Evolutionary conservation across 768 basidiomycete species (phyloP).

Genomic region (Boletus rex-veris): DNA sequence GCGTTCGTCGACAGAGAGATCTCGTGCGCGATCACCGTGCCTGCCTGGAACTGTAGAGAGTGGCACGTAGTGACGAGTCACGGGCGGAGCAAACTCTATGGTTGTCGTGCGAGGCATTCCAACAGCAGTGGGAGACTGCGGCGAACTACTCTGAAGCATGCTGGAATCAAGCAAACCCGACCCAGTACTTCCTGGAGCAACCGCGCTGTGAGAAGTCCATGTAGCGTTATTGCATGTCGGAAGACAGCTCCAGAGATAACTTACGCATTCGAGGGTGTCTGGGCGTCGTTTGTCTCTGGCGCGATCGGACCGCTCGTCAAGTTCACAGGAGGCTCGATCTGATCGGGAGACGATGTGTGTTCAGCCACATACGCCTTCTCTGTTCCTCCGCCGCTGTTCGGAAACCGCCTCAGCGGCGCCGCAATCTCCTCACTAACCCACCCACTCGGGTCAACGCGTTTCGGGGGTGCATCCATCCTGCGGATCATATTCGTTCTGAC

Average conservation of each 20-base stretch:
- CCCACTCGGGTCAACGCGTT: conserved; percentile 71
- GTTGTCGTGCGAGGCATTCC: conserved; percentile 43
- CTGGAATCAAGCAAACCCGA: conserved; percentile 1
- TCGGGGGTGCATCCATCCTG: conserved; percentile 64
- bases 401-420: conserved; percentile 22
- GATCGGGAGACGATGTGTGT: conserved; percentile 4
- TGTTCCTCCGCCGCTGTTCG: conserved; percentile 3
- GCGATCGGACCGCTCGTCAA: background rate
- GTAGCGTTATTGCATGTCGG: background rate
- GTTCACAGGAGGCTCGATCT: background rate
- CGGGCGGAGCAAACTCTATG: conserved; percentile 48
- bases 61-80: conserved; percentile 26
- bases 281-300: background rate
- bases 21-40: conserved; percentile 13
- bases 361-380: background rate
- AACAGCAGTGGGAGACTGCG: conserved; percentile 1
- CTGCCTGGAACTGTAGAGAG: conserved; percentile 27
- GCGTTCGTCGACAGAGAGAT: conserved; percentile 4
- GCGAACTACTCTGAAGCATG: background rate
- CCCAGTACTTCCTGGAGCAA: conserved; percentile 8
- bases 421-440: conserved; percentile 52
- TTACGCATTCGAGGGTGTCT: conserved; percentile 5
- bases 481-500: conserved; percentile 75
- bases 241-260: background rate
- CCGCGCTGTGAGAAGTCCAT: conserved; percentile 37